These are phyloP conservation scores for Serendipita sp. DNA, from an alignment of 768 basidiomycete species.

Conservation along the genomic window DNA sequence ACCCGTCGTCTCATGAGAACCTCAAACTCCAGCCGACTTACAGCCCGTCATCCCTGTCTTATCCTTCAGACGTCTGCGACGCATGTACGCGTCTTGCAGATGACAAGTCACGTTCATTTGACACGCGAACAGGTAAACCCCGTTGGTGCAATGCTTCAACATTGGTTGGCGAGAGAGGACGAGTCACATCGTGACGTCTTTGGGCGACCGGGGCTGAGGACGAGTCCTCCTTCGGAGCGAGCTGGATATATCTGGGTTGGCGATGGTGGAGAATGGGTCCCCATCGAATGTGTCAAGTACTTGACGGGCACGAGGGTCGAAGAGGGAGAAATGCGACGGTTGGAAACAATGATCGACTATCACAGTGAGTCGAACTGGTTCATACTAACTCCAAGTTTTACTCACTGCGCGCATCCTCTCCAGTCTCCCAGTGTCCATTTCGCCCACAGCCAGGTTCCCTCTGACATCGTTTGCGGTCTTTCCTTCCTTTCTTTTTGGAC, in stretches of 20 bases:
- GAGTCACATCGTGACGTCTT: neutral
- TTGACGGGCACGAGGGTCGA: neutral
- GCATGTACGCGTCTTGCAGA: constrained; percentile 2
- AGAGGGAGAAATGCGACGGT: neutral
- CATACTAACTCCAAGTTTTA: too few species aligned
- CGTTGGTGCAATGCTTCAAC: neutral
- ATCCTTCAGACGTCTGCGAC: neutral
- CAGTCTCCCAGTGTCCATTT: too few species aligned
- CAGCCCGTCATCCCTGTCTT: neutral
- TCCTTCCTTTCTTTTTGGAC: too few species aligned
- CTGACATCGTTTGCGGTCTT: too few species aligned
- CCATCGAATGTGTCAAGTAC: constrained; percentile 1
- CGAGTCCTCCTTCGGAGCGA: neutral
- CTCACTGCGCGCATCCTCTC: too few species aligned
- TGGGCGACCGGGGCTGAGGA: neutral
- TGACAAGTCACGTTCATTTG: constrained; percentile 1
- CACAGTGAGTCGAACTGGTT: neutral
- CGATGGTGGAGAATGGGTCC: constrained; percentile 1
- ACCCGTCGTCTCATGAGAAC: constrained; percentile 1
- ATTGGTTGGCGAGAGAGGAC: neutral
- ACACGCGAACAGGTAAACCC: neutral
- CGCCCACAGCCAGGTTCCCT: too few species aligned
- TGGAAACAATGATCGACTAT: neutral
- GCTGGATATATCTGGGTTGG: constrained; percentile 5
- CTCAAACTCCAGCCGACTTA: neutral